Evolutionary conservation across 192 early-diverging fungal genomes (phyloP), one percentile per base, ranked within the genome.

Genomic region (Spizellomyces punctatus): DNA sequence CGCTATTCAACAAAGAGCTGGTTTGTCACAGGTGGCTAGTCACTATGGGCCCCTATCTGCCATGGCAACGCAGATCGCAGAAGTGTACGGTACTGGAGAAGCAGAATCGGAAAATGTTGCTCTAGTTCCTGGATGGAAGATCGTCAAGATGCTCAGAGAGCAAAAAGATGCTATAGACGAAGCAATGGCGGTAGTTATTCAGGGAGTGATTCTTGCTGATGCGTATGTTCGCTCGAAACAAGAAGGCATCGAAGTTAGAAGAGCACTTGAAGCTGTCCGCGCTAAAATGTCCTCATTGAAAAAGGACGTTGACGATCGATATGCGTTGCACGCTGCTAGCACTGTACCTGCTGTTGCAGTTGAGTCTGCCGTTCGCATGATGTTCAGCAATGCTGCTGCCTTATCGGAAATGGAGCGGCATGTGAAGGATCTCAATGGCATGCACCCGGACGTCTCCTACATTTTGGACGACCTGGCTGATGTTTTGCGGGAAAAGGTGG

Each of bases 1-100:
- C 6, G 66, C 86, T 5, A 83, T 89, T 52, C 80, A 85, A 71
- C 82, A 93, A 57, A 73, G 92, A 5, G 49, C 69, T 47, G 55
- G 67, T 22, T 64, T 91, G 14, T 68, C 78, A 19, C 66, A 21
- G 10, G 63, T 72, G 10, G 68, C 69, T 46, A 57, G 64, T n/a
- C 64, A 72, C 48, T 47, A 59, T 58, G 19, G 10, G 16, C 21
- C 19, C 8, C 57, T 74, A 17, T 42, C n/a, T 27, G 27, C 14
- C 5, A 74, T 74, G 27, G 58, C 55, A 22, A 47, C 45, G n/a
- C 72, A 74, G 54, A 57, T 65, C 59, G 58, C 16, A 59, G 71
- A 58, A 69, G 73, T 74, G 8, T 43, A 62, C 41, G 27, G 27
- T 36, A 36, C 27, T 36, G 27, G 27, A 36, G 27, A 36, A 36